phyloP scores from a whole-genome alignment of 2,329 filamentous ascomycete genomes.

The Alternaria arborescens region DNA sequence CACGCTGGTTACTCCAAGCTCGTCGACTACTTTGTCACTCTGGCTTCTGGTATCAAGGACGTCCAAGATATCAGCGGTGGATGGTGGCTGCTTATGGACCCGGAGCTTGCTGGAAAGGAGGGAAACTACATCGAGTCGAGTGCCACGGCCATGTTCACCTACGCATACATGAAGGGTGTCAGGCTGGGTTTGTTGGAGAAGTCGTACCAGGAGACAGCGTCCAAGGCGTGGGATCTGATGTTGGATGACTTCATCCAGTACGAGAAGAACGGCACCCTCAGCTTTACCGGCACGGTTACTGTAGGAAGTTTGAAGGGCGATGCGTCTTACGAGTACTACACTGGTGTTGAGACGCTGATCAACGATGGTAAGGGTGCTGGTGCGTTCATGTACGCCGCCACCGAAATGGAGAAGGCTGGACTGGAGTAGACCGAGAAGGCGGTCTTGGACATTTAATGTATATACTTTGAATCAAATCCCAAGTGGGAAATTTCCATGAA shows the following conservation, averaged over 20 bases:
- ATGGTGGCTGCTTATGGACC: conserved; percentile 68
- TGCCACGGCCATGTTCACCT: conserved; percentile 62
- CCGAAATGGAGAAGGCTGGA: conserved; percentile 40
- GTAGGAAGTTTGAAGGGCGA: conserved; percentile 62
- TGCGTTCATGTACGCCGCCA: conserved; percentile 52
- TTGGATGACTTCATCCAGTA: conserved; percentile 57
- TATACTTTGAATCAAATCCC: background rate
- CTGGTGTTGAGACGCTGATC: conserved; percentile 41
- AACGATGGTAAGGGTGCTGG: conserved; percentile 55
- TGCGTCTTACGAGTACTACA: conserved; percentile 60
- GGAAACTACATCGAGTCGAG: conserved; percentile 70
- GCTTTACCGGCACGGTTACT: conserved; percentile 62
- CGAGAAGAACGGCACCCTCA: conserved; percentile 58
- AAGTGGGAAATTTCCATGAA: background rate
- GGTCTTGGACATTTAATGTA: conserved; percentile 1
- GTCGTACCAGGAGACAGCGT: conserved; percentile 51
- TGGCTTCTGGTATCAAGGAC: conserved; percentile 54
- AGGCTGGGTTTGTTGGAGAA: conserved; percentile 44
- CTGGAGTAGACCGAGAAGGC: conserved; percentile 1
- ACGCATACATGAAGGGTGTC: conserved; percentile 48
- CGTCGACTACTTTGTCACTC: conserved; percentile 51
- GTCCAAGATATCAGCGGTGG: conserved; percentile 59
- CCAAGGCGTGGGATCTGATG: conserved; percentile 57
- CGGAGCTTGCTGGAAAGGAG: conserved; percentile 52
- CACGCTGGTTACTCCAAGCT: conserved; percentile 51